Percentiles rank a stretch among this genome's conserved stretches.
Conservation (phyloP, 192 early-diverging fungal genomes). For the Mortierella claussenii region DNA sequence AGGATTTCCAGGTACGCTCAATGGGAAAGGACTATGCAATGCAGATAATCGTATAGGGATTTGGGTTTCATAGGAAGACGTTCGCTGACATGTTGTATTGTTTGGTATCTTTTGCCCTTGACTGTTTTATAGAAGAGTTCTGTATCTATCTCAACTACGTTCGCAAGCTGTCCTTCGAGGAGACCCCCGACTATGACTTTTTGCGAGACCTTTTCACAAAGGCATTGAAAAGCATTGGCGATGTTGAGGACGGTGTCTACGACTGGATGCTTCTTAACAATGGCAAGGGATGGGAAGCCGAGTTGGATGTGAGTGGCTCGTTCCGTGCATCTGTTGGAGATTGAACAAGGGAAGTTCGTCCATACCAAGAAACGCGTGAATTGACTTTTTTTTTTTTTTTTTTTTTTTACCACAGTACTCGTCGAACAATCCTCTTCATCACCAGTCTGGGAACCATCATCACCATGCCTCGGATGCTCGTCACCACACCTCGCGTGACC, state of each 20-base stretch:
- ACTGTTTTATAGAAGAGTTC: slow-evolving; percentile 77
- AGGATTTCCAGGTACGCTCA: slow-evolving; percentile 76
- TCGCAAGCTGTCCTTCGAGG: slow-evolving; percentile 92
- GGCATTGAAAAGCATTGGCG: slow-evolving; percentile 72
- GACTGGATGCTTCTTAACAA: slow-evolving; percentile 87
- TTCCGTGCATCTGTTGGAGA: too few species aligned
- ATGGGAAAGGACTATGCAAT: too few species aligned
- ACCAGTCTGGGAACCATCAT: slow-evolving; percentile 15
- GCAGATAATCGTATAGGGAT: too few species aligned
- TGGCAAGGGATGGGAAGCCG: slow-evolving; percentile 63
- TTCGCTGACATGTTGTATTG: neutral
- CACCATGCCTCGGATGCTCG: slow-evolving; percentile 26
- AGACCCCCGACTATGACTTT: slow-evolving; percentile 96
- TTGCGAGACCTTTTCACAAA: slow-evolving; percentile 86
- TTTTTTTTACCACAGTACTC: slow-evolving; percentile 18
- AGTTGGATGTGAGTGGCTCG: slow-evolving; percentile 37
- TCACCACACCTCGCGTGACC: slow-evolving; percentile 32
- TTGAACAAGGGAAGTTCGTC: too few species aligned
- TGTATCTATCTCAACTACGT: slow-evolving; percentile 89
- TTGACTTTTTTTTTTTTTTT: too few species aligned
- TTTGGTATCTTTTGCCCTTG: neutral
- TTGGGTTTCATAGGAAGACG: too few species aligned
- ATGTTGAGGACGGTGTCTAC: slow-evolving; percentile 90
- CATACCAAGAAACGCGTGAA: too few species aligned
- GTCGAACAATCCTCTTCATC: slow-evolving; percentile 44